Base-by-base conservation (phyloP, 345 rosid genomes). In the Camelina sativa region DNA sequence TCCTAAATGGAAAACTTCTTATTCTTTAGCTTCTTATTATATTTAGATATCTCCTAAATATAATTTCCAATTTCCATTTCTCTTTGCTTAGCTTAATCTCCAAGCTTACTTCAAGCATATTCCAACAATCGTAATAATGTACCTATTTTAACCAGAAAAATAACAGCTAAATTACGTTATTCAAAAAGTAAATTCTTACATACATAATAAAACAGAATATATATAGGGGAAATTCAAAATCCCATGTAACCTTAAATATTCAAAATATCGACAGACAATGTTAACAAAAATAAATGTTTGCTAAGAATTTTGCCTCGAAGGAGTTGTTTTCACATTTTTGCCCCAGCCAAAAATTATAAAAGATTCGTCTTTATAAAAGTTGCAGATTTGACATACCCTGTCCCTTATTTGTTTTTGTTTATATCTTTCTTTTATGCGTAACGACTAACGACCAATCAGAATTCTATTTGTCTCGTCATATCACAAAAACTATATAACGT, bases 311-410 rank as follows among this genome's bases (percentile, higher is more conserved):
- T 20, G 22, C 40, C 46, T 41, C 8, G 1, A 16, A 67, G n/a
- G 20, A 19, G 46, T 59, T 28, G 73, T 50, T 59, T 74, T 75
- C 73, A 50, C 62, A 28, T 50, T 50, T 75, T 44, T 44, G 17
- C 46, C 73, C 44, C 61, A 60, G 12, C 63, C 56, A 68, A 51
- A 8, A 3, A 8, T 48, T 66, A 74, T 28, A 50, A 48, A 65
- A 67, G 62, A 47, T 37, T 74, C 53, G 53, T 59, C 72, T 75
- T 67, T 67, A 67, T 60, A 51, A 75, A 67, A 74, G 72, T 56
- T 73, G 71, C 50, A 65, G 77, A 65, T 34, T 65, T 15, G 65
- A 65, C 65, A 34, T 46, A 65, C 59, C 35, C 6, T 53, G 55
- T 53, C 76, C 20, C 62, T 53, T 71, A 7, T 13, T 54, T 54